Percentiles rank a stretch among this genome's conserved stretches.
Conservation (phyloP, 139 green algal species). For the Edaphochlamys debaryana region DNA sequence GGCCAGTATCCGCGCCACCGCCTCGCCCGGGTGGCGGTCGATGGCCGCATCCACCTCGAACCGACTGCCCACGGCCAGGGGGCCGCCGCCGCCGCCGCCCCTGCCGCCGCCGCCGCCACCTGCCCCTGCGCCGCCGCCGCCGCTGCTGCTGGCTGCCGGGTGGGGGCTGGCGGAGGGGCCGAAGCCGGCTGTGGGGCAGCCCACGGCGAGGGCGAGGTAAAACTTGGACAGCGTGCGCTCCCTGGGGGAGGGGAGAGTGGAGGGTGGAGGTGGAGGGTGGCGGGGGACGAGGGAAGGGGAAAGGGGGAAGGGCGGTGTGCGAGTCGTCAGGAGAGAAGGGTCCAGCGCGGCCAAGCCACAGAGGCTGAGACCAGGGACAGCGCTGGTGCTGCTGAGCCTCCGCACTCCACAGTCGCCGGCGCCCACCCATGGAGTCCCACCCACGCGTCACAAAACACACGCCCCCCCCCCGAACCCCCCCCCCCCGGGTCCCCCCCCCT, state of each 20-base stretch:
- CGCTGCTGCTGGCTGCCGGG: neutral
- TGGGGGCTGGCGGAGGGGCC: too few species aligned
- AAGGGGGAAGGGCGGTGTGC: neutral
- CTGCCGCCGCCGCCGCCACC: too few species aligned
- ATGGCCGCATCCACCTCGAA: slow-evolving; percentile 76
- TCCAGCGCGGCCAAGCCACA: too few species aligned
- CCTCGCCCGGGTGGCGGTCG: slow-evolving; percentile 57
- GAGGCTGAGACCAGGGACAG: too few species aligned
- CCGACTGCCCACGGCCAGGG: too few species aligned
- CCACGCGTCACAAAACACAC: neutral
- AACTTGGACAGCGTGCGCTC: slow-evolving; percentile 68
- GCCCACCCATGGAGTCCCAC: neutral
- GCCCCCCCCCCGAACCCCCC: too few species aligned
- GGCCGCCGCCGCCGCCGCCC: too few species aligned
- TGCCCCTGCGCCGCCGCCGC: too few species aligned
- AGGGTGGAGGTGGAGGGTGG: too few species aligned
- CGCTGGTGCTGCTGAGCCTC: too few species aligned
- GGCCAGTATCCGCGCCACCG: slow-evolving; percentile 29
- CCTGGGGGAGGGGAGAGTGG: slow-evolving; percentile 46
- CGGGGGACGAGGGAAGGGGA: too few species aligned
- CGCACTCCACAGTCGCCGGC: neutral
- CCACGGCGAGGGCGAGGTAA: slow-evolving; percentile 80
- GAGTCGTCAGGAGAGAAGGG: too few species aligned
- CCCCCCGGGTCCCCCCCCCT: neutral
- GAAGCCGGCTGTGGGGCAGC: slow-evolving; percentile 41